Evolutionary conservation across 73 alveolate species (phyloP).

Genomic region (Paramecium pentaurelia): DNA sequence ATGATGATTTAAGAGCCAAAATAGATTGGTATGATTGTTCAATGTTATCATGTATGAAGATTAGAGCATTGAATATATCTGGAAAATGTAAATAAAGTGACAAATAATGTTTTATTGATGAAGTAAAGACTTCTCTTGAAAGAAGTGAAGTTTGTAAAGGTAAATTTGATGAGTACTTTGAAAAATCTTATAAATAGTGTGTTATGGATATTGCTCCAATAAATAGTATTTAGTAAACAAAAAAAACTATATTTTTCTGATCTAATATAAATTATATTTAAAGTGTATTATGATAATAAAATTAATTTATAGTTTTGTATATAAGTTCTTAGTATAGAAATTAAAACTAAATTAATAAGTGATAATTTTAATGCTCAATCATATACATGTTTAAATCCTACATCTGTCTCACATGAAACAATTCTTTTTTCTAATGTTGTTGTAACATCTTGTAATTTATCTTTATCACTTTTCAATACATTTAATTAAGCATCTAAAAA

Average conservation of each 20-base stretch:
- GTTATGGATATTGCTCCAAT: neutral
- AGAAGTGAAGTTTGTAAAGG: conserved; percentile 44
- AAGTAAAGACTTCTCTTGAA: neutral
- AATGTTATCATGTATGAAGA: conserved; percentile 30
- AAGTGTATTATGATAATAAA: neutral
- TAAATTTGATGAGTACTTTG: conserved; percentile 26
- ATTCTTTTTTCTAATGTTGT: conserved; percentile 6
- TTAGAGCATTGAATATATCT: conserved; percentile 1
- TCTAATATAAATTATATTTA: neutral
- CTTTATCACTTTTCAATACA: conserved; percentile 6
- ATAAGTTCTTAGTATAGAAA: neutral
- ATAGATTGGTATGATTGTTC: conserved; percentile 42
- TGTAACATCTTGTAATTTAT: conserved; percentile 34
- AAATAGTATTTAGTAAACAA: neutral
- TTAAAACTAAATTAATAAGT: neutral
- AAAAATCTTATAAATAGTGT: conserved; percentile 3
- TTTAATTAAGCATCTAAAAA: conserved; percentile 29
- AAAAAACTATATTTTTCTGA: conserved; percentile 23
- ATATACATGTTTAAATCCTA: conserved; percentile 35
- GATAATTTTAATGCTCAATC: conserved; percentile 23
- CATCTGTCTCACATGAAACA: conserved; percentile 38
- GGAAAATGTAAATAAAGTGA: neutral
- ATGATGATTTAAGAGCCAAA: conserved; percentile 42
- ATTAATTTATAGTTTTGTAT: neutral
- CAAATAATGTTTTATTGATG: neutral